These are phyloP conservation scores for Russula virescens DNA, from an alignment of 768 basidiomycete genomes.

Conservation along the genomic window DNA sequence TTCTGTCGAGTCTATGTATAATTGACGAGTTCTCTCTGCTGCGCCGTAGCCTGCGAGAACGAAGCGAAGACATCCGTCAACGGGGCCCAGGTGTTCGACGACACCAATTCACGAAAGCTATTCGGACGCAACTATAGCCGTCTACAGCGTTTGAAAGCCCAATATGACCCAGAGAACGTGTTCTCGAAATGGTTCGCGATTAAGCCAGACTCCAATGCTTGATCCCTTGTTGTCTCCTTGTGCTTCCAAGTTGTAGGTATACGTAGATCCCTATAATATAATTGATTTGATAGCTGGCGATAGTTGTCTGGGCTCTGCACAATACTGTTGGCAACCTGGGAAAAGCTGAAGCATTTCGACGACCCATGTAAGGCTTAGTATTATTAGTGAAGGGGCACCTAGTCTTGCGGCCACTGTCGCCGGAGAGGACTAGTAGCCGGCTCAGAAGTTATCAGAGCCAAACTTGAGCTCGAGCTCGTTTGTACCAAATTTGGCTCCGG, in stretches of 20 bases:
- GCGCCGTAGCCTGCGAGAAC: slow-evolving; percentile 6
- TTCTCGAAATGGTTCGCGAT: slow-evolving; percentile 36
- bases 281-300: no score
- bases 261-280: no score
- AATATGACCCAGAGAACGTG: slow-evolving; percentile 33
- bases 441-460: no score
- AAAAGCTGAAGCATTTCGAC: no score
- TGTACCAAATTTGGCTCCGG: no score
- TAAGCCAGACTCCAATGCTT: slow-evolving; percentile 22
- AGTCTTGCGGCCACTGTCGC: no score
- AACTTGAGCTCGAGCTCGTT: no score
- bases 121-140: slow-evolving; percentile 36
- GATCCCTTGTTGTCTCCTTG: neutral
- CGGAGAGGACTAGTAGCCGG: no score
- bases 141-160: slow-evolving; percentile 35
- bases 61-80: neutral
- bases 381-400: no score
- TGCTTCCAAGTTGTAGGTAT: neutral
- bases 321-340: no score
- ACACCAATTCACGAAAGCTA: slow-evolving; percentile 25
- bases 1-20: neutral
- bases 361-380: no score
- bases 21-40: neutral
- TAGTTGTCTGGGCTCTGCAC: no score
- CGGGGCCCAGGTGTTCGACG: neutral